phyloP scores from a whole-genome alignment of 2,329 filamentous ascomycete species.

The Talaromyces sp. region DNA sequence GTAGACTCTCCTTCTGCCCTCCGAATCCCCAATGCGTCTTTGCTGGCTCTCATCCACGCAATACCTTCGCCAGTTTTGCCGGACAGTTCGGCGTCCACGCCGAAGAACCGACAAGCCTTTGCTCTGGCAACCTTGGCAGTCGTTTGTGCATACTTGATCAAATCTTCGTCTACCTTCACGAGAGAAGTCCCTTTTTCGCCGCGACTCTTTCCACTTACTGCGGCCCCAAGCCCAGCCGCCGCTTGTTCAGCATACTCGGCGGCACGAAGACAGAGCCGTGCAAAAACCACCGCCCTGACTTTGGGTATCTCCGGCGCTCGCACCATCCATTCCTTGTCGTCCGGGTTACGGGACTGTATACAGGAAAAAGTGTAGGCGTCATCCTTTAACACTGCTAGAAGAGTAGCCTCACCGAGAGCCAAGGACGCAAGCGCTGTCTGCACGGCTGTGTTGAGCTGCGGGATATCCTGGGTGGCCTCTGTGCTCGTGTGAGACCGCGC shows the following conservation, averaged over 20 bases:
- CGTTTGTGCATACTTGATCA: conserved; percentile 71
- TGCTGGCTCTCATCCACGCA: conserved; percentile 76
- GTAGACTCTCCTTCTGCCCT: conserved; percentile 36
- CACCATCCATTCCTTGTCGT: conserved; percentile 95
- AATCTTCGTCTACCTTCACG: conserved; percentile 56
- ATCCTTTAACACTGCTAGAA: conserved; percentile 86
- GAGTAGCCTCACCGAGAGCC: conserved; percentile 78
- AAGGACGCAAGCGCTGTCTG: conserved; percentile 48
- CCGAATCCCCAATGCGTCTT: conserved; percentile 66
- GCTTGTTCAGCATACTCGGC: conserved; percentile 81
- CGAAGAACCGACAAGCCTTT: conserved; percentile 85
- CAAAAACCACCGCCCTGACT: conserved; percentile 82
- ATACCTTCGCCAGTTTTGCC: conserved; percentile 79
- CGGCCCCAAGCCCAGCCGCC: conserved; percentile 43
- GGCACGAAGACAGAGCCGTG: conserved; percentile 78
- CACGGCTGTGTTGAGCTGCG: conserved; percentile 43
- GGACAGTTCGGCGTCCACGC: conserved; percentile 77
- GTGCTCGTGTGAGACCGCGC: conserved; percentile 43
- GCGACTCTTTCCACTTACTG: conserved; percentile 18
- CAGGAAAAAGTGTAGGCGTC: conserved; percentile 85
- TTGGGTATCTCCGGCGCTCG: conserved; percentile 81
- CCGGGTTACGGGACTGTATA: conserved; percentile 72
- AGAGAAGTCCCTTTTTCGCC: neutral
- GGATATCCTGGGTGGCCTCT: conserved; percentile 14
- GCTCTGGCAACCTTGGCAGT: conserved; percentile 69